Base-by-base conservation (phyloP, 345 rosid species). In the Camelina laxa region DNA sequence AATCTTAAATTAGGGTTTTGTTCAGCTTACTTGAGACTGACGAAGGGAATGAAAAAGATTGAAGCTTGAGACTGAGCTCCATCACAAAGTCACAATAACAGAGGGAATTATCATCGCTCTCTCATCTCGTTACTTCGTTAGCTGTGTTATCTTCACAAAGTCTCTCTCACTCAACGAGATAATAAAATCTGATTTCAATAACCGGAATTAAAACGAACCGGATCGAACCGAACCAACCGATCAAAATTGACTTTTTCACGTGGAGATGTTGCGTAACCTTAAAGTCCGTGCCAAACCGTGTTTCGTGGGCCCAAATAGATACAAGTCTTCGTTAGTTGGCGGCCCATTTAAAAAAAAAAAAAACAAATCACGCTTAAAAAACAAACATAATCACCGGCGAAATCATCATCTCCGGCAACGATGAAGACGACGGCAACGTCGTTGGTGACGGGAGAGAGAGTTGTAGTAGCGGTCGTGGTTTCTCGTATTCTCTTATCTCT, bases 361-460 rank as follows among this genome's bases (percentile, higher is more conserved):
- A 21, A 67, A 39, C 21, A 39, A 33, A 41, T 24, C 50, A 17
- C 64, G 33, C 20, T 11, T 69, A 13, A 60, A 17, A 59, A 44
- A 27, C 30, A 27, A 14, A 42, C 21, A 6, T 33, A 27, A 21
- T 35, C 51, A 4, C 60, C 70, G 58, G 50, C 64, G 49, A 66
- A 58, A 33, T 65, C 49, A 69, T 53, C 74, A 8, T 62, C 67
- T 2, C 50, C 67, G 44, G 58, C 67, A 30, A 42, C 42, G 57
- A 65, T 47, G 69, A 15, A 42, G 30, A 27, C 30, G 27, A 27
- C 17, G 49, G 8, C 24, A 24, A 16, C 33, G 65, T 24, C 81
- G 65, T 60, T 71, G 24, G 16, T 84, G 17, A 90, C 80, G 77
- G 99, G 99, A 69, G 99, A 95, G 84, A 87, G 97, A 80, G 92